These are phyloP conservation scores for Sporobolus alterniflorus DNA, from an alignment of 202 grass and related monocot genomes.

Conservation along the genomic window DNA sequence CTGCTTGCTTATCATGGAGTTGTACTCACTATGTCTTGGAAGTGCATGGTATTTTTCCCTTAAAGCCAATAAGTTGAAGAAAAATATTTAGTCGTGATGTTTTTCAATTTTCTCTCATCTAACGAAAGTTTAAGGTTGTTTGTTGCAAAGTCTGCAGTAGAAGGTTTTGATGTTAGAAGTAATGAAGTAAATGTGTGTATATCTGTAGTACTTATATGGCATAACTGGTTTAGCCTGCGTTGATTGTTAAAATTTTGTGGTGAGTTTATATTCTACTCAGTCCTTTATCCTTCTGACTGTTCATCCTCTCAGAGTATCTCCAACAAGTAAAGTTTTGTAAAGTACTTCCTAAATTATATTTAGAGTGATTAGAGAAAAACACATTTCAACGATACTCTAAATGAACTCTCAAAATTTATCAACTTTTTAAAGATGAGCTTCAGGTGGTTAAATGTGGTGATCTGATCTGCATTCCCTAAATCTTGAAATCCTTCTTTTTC, in stretches of 20 bases:
- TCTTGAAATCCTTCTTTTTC: too few relatives aligned
- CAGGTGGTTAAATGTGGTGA: too few relatives aligned
- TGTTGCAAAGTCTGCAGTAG: neutral
- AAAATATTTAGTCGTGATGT: neutral
- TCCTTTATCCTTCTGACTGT: neutral
- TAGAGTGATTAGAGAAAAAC: too few relatives aligned
- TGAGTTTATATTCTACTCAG: constrained; percentile 20
- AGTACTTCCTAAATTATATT: too few relatives aligned
- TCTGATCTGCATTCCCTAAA: too few relatives aligned
- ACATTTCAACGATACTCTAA: too few relatives aligned
- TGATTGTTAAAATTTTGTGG: neutral
- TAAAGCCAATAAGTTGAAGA: neutral
- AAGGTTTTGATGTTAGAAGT: constrained; percentile 13
- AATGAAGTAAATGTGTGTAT: neutral
- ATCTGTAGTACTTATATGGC: neutral
- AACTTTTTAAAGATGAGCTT: too few relatives aligned
- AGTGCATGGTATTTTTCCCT: too few relatives aligned
- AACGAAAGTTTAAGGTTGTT: constrained; percentile 1
- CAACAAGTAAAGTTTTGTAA: too few relatives aligned
- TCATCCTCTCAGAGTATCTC: constrained; percentile 62
- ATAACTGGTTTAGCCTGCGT: neutral
- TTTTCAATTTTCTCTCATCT: neutral
- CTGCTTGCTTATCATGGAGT: neutral
- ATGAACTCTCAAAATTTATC: too few relatives aligned
- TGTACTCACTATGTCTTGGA: too few relatives aligned